Evolutionary conservation across 345 rosid genomes (phyloP), one percentile per base, ranked within the genome.

Genomic region (Combretum micranthum): DNA sequence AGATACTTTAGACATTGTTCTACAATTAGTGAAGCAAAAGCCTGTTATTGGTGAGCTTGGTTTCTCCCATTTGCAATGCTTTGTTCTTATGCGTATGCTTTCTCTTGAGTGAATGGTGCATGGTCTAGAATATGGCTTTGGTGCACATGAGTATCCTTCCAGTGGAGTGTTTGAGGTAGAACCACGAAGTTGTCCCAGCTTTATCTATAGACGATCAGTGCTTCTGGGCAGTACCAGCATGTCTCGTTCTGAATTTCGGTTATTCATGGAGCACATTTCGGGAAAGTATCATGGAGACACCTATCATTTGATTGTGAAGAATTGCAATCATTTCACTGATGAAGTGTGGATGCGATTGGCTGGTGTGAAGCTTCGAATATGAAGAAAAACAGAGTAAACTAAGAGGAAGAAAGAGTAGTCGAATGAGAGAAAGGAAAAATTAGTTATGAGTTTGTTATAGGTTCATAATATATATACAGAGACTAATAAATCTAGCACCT

Each of bases 121-220:
- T 56, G 94, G 83, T 50, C 61, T 82, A 71, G 99, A 93, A 69
- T 93, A 80, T 67, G 91, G 91, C 16, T 89, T 79, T 65, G 97
- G 99, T 57, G 99, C 99, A 56, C 99, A 93, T 26, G 97, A 93
- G 63, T 82, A 72, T 66, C 60, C 92, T 42, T 61, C 75, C 32
- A 93, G 97, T 63, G 99, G 99, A 15, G 88, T 93, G 19, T 93
- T 87, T 53, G 96, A 93, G 69, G 94, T 87, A 71, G 96, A 93
- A 60, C 99, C 99, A 61, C 83, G 39, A 78, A 79, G 75, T 61
- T 93, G 94, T 71, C 99, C 99, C 17, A 95, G 99, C 64, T 93
- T 93, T 77, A 75, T 80, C 52, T 93, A 85, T 64, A 81, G 99
- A 53, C 80, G 96, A 20, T 87, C 99, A 0, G 70, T 89, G 63